Evolutionary conservation across 495 filamentous ascomycete species (phyloP).

Genomic region (Xylaria curta): DNA sequence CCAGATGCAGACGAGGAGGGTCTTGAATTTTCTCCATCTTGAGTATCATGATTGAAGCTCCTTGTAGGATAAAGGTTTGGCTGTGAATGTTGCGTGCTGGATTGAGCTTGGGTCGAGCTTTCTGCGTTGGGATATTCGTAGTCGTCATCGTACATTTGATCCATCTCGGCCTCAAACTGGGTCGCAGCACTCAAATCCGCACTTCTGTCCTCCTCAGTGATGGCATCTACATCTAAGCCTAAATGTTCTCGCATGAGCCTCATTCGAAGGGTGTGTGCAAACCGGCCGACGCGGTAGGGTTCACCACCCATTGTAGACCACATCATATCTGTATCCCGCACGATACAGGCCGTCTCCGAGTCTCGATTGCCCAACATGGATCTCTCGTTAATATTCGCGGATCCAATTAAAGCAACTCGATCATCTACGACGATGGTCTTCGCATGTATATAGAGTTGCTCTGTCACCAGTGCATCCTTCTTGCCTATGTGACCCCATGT

Average conservation of each 20-base stretch:
- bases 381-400: slow-evolving; percentile 98
- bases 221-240: slow-evolving; percentile 90
- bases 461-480: slow-evolving; percentile 81
- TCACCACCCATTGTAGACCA: slow-evolving; percentile 89
- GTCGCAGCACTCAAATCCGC: slow-evolving; percentile 58
- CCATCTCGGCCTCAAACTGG: slow-evolving; percentile 60
- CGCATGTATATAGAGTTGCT: slow-evolving; percentile 98
- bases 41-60: slow-evolving; percentile 87
- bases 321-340: slow-evolving; percentile 93
- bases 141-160: slow-evolving; percentile 55
- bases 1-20: slow-evolving; percentile 35
- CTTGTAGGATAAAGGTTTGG: slow-evolving; percentile 28
- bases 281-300: slow-evolving; percentile 87
- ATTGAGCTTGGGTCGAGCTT: slow-evolving; percentile 31
- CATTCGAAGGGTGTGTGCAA: slow-evolving; percentile 91
- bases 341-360: slow-evolving; percentile 89
- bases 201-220: slow-evolving; percentile 79
- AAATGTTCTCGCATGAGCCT: slow-evolving; percentile 97
- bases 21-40: slow-evolving; percentile 66
- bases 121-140: slow-evolving; percentile 43
- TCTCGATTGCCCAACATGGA: slow-evolving; percentile 93
- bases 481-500: slow-evolving; percentile 93
- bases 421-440: slow-evolving; percentile 98
- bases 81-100: slow-evolving; percentile 1
- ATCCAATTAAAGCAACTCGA: slow-evolving; percentile 90